Conservation (phyloP, 371 early-diverging fungal genomes). For the Mucor ambiguus region DNA sequence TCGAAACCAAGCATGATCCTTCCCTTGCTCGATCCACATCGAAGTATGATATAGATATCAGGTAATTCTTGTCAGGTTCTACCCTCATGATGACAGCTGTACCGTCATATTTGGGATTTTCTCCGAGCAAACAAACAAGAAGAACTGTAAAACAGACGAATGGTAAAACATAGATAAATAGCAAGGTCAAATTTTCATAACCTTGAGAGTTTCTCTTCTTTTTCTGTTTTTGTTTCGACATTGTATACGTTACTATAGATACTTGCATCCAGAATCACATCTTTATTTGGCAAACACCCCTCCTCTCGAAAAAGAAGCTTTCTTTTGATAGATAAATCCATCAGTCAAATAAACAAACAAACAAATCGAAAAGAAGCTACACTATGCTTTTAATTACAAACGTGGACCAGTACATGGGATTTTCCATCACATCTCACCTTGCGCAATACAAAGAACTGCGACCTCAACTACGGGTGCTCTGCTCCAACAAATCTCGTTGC, state of each 20-base stretch:
- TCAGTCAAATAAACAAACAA: background rate
- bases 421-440: constrained; percentile 42
- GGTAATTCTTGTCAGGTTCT: constrained; percentile 2
- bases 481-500: constrained; percentile 29
- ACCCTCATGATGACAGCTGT: background rate
- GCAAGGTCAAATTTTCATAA: background rate
- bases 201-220: background rate
- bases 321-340: background rate
- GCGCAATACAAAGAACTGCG: constrained; percentile 31
- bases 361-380: constrained; percentile 6
- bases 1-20: background rate
- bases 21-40: background rate
- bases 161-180: constrained; percentile 12
- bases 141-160: background rate
- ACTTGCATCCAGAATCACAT: background rate
- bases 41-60: background rate
- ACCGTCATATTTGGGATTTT: background rate
- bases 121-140: constrained; percentile 15
- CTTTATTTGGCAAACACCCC: background rate
- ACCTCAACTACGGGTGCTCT: constrained; percentile 32
- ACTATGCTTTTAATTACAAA: constrained; percentile 44
- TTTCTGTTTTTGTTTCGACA: background rate
- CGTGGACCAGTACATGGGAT: constrained; percentile 49
- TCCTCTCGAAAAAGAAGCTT: background rate
- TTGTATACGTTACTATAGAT: background rate